These are phyloP conservation scores for Sistotremastrum niveocremeum DNA, from an alignment of 768 basidiomycete genomes.

Conservation along the genomic window DNA sequence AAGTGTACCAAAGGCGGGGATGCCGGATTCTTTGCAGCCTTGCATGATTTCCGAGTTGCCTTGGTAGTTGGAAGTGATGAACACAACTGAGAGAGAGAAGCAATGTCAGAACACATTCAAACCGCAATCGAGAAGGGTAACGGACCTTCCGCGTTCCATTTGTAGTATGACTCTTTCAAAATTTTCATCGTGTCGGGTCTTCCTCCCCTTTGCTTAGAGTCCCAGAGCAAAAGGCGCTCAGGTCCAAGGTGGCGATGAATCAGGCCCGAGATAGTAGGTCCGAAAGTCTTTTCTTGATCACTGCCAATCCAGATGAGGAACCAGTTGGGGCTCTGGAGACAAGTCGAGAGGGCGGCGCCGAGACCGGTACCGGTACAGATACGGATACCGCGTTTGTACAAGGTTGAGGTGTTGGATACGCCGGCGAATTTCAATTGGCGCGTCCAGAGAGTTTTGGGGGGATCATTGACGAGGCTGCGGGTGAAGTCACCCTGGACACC, in stretches of 20 bases:
- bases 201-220: constrained; percentile 55
- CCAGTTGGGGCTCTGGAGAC: constrained; percentile 65
- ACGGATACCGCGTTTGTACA: constrained; percentile 51
- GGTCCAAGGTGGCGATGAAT: constrained; percentile 61
- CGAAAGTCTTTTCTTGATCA: constrained; percentile 76
- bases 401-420: constrained; percentile 64
- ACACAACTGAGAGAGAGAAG: constrained; percentile 36
- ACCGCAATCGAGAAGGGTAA: neutral
- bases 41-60: constrained; percentile 72
- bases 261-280: constrained; percentile 61
- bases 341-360: constrained; percentile 66
- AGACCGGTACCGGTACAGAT: constrained; percentile 76
- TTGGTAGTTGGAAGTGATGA: constrained; percentile 73
- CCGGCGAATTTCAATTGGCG: constrained; percentile 73
- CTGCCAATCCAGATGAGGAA: constrained; percentile 76
- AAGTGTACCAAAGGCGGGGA: constrained; percentile 32
- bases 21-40: constrained; percentile 57
- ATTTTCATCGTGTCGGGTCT: constrained; percentile 71
- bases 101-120: constrained; percentile 2
- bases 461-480: constrained; percentile 50
- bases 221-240: constrained; percentile 65
- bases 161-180: constrained; percentile 50
- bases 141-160: constrained; percentile 59
- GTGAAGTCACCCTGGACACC: constrained; percentile 81
- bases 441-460: constrained; percentile 63